These are phyloP conservation scores for Cladophialophora bantiana DNA, from an alignment of 2,329 filamentous ascomycete species.

Conservation along the genomic window DNA sequence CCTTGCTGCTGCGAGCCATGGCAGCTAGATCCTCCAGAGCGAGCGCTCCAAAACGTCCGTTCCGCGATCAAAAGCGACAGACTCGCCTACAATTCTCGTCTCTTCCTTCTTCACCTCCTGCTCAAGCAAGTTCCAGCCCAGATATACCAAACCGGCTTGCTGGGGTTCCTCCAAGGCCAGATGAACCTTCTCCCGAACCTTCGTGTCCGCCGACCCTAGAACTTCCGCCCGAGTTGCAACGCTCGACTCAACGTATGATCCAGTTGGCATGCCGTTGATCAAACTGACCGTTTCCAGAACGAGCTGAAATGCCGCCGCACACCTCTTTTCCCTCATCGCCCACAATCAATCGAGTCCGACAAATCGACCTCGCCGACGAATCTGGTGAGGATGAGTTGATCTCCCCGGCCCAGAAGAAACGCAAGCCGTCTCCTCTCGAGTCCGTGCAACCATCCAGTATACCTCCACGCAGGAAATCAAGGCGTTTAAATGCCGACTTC, in stretches of 20 bases:
- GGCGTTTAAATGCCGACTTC: slow-evolving; percentile 17
- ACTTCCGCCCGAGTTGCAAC: slow-evolving; percentile 35
- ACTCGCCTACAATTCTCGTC: slow-evolving; percentile 54
- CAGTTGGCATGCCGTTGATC: not conserved
- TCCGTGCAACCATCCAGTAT: not conserved
- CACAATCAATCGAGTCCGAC: slow-evolving; percentile 4
- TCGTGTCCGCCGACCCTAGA: slow-evolving; percentile 34
- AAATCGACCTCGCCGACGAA: slow-evolving; percentile 12
- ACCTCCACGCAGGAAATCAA: slow-evolving; percentile 18
- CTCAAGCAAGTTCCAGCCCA: slow-evolving; percentile 35
- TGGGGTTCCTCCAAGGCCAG: slow-evolving; percentile 34
- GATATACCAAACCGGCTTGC: slow-evolving; percentile 44
- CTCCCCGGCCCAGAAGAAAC: slow-evolving; percentile 33
- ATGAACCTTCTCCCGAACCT: slow-evolving; percentile 14
- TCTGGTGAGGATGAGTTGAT: slow-evolving; percentile 37
- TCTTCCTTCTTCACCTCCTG: slow-evolving; percentile 43
- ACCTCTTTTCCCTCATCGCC: slow-evolving; percentile 22
- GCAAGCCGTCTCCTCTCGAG: slow-evolving; percentile 17
- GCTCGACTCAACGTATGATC: slow-evolving; percentile 14
- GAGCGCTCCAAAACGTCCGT: slow-evolving; percentile 18
- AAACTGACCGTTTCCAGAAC: slow-evolving; percentile 6
- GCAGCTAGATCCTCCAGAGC: not conserved
- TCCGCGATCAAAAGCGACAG: slow-evolving; percentile 43
- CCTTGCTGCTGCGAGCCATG: not conserved
- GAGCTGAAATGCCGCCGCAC: not conserved